phyloP scores from a whole-genome alignment of 176 grass and related monocot genomes.

The Typha latifolia region DNA sequence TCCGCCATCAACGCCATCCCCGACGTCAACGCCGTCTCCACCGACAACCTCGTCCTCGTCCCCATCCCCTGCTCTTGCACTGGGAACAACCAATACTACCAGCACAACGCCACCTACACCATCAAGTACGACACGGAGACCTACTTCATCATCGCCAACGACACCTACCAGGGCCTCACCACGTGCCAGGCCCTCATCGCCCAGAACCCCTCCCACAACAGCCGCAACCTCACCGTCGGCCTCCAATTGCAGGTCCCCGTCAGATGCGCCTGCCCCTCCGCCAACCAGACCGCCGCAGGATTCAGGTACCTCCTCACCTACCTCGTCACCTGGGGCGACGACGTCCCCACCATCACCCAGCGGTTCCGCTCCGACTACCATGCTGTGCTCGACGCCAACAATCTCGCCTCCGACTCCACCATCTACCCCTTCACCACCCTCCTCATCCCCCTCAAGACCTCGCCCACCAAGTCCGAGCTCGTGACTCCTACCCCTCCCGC shows the following conservation, averaged over 20 bases:
- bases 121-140: conserved; percentile 18
- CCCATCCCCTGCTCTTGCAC: conserved; percentile 54
- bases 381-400: conserved; percentile 45
- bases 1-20: conserved; percentile 22
- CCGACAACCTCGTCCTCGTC: conserved; percentile 33
- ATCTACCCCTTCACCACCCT: conserved; percentile 78
- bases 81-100: conserved; percentile 31
- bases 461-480: conserved; percentile 43
- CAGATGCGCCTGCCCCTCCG: conserved; percentile 70
- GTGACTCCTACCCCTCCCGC: conserved; percentile 25
- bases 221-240: conserved; percentile 8
- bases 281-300: conserved; percentile 31
- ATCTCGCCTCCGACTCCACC: conserved; percentile 10
- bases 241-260: conserved; percentile 39
- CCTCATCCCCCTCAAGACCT: conserved; percentile 50
- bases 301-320: conserved; percentile 48
- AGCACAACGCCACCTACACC: conserved; percentile 58
- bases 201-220: conserved; percentile 45
- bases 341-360: conserved; percentile 19
- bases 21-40: conserved; percentile 13
- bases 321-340: conserved; percentile 40
- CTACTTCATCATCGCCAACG: conserved; percentile 61
- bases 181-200: conserved; percentile 76
- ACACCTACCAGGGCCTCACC: conserved; percentile 79
- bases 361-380: conserved; percentile 29